A percentile compares a stretch with the other conserved stretches of the same genome.
phyloP scores from a whole-genome alignment of 495 filamentous ascomycete genomes.

The Letharia columbiana region DNA sequence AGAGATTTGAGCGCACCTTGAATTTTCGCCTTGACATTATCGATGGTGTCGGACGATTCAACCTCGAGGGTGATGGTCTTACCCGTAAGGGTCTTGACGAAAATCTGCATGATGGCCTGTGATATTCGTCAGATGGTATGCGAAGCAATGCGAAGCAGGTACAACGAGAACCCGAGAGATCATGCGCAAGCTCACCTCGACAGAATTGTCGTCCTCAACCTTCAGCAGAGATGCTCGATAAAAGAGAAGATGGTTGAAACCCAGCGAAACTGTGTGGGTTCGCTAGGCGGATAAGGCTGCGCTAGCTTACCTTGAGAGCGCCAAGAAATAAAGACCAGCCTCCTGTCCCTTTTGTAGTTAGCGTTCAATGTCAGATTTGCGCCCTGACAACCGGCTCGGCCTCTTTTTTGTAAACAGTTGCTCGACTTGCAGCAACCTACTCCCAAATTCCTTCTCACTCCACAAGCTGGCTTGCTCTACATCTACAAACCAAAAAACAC shows the following conservation, averaged over 20 bases:
- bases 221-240: constrained; percentile 36
- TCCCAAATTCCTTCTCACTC: neutral
- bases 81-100: constrained; percentile 99
- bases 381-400: constrained; percentile 1
- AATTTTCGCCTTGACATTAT: constrained; percentile 98
- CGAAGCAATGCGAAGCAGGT: neutral
- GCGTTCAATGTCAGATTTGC: neutral
- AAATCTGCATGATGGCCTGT: constrained; percentile 87
- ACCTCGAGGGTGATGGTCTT: constrained; percentile 99
- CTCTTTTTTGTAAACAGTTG: neutral
- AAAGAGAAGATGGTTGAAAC: constrained; percentile 2
- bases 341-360: neutral
- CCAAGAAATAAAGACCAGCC: constrained; percentile 3
- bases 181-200: constrained; percentile 39
- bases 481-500: constrained; percentile 22
- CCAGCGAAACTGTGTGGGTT: constrained; percentile 9
- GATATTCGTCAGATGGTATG: neutral
- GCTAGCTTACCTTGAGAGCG: constrained; percentile 5
- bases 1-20: constrained; percentile 44
- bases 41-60: constrained; percentile 98
- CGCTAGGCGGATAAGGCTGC: constrained; percentile 15
- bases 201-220: constrained; percentile 52
- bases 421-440: neutral
- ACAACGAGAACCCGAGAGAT: neutral
- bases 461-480: constrained; percentile 22